These are phyloP conservation scores for Leishmania mexicana DNA, from an alignment of 208 protist species.

Conservation along the genomic window DNA sequence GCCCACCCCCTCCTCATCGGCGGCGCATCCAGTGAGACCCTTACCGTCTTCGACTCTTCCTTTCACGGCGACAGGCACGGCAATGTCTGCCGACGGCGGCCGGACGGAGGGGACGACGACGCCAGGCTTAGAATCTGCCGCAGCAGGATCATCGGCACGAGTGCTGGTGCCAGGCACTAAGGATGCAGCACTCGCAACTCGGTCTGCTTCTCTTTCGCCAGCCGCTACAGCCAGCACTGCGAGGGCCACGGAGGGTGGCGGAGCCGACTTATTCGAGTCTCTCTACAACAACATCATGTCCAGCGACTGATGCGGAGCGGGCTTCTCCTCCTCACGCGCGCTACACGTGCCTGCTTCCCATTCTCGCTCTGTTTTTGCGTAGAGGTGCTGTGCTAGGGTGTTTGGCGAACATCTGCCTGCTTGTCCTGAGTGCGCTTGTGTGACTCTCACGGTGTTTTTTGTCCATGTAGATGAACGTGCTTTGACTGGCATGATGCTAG, in stretches of 20 bases:
- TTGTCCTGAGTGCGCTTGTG: not conserved
- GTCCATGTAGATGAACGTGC: not conserved
- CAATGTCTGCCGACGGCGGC: not conserved
- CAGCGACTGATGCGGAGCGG: slow-evolving; percentile 9
- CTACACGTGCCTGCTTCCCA: not conserved
- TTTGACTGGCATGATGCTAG: not conserved
- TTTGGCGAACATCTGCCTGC: not conserved
- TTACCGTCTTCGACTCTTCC: not conserved
- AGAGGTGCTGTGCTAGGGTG: not conserved
- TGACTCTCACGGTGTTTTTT: too few relatives aligned
- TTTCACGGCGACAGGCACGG: not conserved
- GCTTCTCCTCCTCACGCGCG: not conserved
- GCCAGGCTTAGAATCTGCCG: not conserved
- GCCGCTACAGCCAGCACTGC: not conserved
- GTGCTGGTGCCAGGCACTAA: not conserved
- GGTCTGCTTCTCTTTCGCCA: not conserved
- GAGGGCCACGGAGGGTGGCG: not conserved
- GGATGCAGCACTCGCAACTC: not conserved
- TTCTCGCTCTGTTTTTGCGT: not conserved
- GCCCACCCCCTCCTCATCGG: not conserved
- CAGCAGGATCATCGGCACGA: not conserved
- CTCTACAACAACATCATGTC: slow-evolving; percentile 65
- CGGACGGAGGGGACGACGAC: not conserved
- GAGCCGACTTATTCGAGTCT: slow-evolving; percentile 50
- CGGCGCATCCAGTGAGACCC: not conserved